Conservation (phyloP, 2,329 filamentous ascomycete species). For the Epichloe sp. region DNA sequence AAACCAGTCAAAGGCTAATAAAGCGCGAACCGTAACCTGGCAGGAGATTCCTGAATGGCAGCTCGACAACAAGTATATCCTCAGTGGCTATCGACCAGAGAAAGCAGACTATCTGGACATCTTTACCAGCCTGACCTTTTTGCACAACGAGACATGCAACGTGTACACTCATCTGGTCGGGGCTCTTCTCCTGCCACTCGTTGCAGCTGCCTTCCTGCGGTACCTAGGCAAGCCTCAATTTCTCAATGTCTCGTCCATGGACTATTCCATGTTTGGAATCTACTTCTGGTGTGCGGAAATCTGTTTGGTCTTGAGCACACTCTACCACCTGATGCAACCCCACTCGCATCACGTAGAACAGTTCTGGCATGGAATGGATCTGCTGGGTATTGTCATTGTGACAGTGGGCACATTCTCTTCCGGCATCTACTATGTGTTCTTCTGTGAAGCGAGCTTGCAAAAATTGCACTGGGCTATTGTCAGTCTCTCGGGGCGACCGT, state of each 20-base stretch:
- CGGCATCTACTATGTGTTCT: constrained; percentile 10
- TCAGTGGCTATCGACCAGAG: constrained; percentile 7
- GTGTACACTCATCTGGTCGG: constrained; percentile 8
- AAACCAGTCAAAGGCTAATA: background rate
- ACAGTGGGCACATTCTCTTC: constrained; percentile 9
- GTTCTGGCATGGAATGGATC: constrained; percentile 10
- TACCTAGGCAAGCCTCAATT: background rate
- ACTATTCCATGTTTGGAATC: constrained; percentile 8
- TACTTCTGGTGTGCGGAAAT: constrained; percentile 9
- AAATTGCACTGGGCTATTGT: constrained; percentile 9
- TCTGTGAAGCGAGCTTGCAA: constrained; percentile 7
- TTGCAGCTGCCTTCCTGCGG: constrained; percentile 2
- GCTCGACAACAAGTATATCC: constrained; percentile 7
- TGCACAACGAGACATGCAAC: constrained; percentile 9
- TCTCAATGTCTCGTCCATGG: constrained; percentile 3
- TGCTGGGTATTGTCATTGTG: constrained; percentile 10
- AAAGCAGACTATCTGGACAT: constrained; percentile 4
- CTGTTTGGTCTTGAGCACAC: constrained; percentile 7
- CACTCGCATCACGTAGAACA: constrained; percentile 9
- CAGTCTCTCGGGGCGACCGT: background rate
- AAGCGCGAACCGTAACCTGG: constrained; percentile 4
- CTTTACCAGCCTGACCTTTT: constrained; percentile 5
- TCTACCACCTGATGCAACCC: constrained; percentile 7
- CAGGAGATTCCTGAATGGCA: constrained; percentile 6
- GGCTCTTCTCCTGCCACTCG: constrained; percentile 6